Conservation (phyloP, 1,139 yeast species). For the Candida pseudoviswanathii region DNA sequence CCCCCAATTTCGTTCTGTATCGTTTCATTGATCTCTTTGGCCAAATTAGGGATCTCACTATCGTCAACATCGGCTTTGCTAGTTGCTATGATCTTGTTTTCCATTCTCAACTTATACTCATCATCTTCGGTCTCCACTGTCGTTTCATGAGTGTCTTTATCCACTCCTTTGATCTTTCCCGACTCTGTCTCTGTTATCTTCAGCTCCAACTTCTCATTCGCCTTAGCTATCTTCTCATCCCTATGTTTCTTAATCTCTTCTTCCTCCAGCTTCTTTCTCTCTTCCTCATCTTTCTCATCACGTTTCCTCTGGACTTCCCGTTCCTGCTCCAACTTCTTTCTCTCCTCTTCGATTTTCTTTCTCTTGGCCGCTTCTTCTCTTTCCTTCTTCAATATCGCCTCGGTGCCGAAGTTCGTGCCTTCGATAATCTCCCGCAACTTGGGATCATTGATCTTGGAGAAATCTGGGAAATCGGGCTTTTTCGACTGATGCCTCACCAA, state of each 20-base stretch:
- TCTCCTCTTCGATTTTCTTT: conserved; percentile 13
- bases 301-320: conserved; percentile 9
- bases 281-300: conserved; percentile 9
- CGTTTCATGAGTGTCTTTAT: conserved; percentile 7
- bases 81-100: conserved; percentile 15
- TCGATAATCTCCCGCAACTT: conserved; percentile 21
- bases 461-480: conserved; percentile 10
- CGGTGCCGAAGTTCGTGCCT: conserved; percentile 25
- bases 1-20: conserved; percentile 26
- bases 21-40: conserved; percentile 20
- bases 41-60: conserved; percentile 12
- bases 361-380: conserved; percentile 11
- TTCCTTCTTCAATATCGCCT: conserved; percentile 13
- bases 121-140: conserved; percentile 6
- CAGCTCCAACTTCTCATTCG: conserved; percentile 5
- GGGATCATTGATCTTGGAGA: conserved; percentile 14
- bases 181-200: conserved; percentile 10
- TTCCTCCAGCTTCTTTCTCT: conserved; percentile 1
- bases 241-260: neutral
- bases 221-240: conserved; percentile 7
- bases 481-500: conserved; percentile 12
- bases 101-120: conserved; percentile 11
- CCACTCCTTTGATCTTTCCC: conserved; percentile 11
- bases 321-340: conserved; percentile 13
- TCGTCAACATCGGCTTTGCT: conserved; percentile 13